Conservation (phyloP, 2,329 filamentous ascomycete genomes). For the Ambrosiella beaveri region DNA sequence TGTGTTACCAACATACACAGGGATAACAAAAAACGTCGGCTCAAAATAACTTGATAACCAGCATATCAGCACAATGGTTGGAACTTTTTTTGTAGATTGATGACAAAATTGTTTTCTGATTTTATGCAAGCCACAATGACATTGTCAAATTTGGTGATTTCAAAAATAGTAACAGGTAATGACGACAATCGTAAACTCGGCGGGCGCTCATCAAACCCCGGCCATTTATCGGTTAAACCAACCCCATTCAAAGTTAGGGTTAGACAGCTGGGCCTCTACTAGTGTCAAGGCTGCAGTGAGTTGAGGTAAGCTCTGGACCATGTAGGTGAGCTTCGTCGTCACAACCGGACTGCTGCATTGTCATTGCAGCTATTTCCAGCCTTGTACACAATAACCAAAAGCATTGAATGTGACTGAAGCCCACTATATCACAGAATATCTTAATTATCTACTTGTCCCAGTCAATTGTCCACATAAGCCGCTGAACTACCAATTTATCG, state of each 20-base stretch:
- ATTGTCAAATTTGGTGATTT: too few relatives aligned
- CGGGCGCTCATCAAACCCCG: not conserved
- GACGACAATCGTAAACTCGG: too few relatives aligned
- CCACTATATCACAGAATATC: not conserved
- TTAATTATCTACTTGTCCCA: not conserved
- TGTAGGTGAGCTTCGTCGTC: conserved; percentile 1
- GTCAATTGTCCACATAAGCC: not conserved
- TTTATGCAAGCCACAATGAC: too few relatives aligned
- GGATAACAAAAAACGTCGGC: too few relatives aligned
- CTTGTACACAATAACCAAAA: not conserved
- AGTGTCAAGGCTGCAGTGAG: conserved; percentile 12
- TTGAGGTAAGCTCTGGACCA: conserved; percentile 12
- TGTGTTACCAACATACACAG: too few relatives aligned
- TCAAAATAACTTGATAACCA: too few relatives aligned
- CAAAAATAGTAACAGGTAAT: too few relatives aligned
- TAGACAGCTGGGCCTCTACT: not conserved
- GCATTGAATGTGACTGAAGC: not conserved
- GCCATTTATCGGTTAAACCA: not conserved
- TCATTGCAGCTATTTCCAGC: not conserved
- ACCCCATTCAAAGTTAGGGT: not conserved
- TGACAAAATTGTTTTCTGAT: too few relatives aligned
- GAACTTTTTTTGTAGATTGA: too few relatives aligned
- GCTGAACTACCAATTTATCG: not conserved
- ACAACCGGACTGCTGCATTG: not conserved
- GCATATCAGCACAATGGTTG: too few relatives aligned